Base-by-base conservation (phyloP, 345 rosid genomes). In the Adansonia digitata region DNA sequence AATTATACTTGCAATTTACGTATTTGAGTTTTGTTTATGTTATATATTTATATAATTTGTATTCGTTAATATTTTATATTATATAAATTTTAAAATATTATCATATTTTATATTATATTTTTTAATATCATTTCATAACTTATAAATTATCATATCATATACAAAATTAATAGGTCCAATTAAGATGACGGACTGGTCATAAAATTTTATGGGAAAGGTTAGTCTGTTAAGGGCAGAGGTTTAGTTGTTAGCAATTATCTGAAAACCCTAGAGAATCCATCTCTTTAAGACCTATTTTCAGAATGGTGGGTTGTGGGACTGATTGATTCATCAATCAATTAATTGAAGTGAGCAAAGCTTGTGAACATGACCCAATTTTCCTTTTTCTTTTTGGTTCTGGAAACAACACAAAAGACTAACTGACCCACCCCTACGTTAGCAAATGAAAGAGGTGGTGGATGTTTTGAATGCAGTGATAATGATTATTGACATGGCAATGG, bases 271-370 rank as follows among this genome's bases (percentile, higher is more conserved):
- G 5, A 7, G 6, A 46, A 26, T 20, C 8, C 2, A 2, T 7
- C 2, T 17, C 71, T 67, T 45, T 15, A 67, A 43, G 29, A 48
- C 67, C 39, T 43, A 67, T n/a, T n/a, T 74, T 51, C 34, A 37
- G 7, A 71, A 66, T 59, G 75, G 79, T 78, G 61, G 83, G 81
- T 76, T 74, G 78, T 43, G 64, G 51, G 24, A 71, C 64, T 63
- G 59, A 75, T 49, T 70, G 76, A 74, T 53, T 39, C 78, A 71
- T 53, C 65, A 67, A 65, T 46, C 78, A 67, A 74, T 70, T 66
- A 55, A 74, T 65, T 67, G 75, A 51, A 34, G 35, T 55, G 72
- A n/a, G 59, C 42, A 79, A 75, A 75, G 65, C 22, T 51, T 20
- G 24, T 72, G 74, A 51, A 66, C 27, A 57, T 42, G 69, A 63